phyloP scores from a whole-genome alignment of 2,329 filamentous ascomycete species.

The Lecanicillium sp. region DNA sequence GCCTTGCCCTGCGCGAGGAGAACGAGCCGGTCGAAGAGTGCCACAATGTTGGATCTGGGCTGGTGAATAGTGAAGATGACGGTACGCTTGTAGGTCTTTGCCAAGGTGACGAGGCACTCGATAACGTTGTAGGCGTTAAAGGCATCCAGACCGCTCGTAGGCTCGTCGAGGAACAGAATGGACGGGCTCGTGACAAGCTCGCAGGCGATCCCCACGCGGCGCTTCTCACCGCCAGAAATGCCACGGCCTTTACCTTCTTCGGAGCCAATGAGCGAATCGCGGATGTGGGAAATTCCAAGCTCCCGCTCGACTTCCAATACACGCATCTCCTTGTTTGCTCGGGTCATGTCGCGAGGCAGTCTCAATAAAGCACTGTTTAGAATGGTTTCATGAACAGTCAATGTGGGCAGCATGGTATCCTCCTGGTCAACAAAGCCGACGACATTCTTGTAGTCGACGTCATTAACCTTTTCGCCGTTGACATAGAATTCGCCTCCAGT shows the following conservation, averaged over 20 bases:
- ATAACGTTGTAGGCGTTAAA: slow-evolving; percentile 98
- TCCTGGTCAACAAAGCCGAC: slow-evolving; percentile 98
- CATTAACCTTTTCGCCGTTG: slow-evolving; percentile 83
- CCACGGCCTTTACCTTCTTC: slow-evolving; percentile 91
- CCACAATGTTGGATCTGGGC: slow-evolving; percentile 95
- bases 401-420: slow-evolving; percentile 89
- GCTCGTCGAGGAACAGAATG: slow-evolving; percentile 94
- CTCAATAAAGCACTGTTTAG: slow-evolving; percentile 86
- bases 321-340: slow-evolving; percentile 78
- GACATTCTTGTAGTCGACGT: slow-evolving; percentile 81
- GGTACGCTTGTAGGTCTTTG: slow-evolving; percentile 93
- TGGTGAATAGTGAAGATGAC: slow-evolving; percentile 99
- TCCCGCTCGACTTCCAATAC: slow-evolving; percentile 93
- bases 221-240: slow-evolving; percentile 94
- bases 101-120: slow-evolving; percentile 87
- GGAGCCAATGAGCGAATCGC: slow-evolving; percentile 90
- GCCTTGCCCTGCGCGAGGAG: slow-evolving; percentile 81
- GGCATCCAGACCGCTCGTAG: slow-evolving; percentile 90
- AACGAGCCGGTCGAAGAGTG: slow-evolving; percentile 89
- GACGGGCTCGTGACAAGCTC: slow-evolving; percentile 96
- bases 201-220: slow-evolving; percentile 92
- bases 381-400: slow-evolving; percentile 97
- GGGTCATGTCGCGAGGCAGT: slow-evolving; percentile 86
- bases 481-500: slow-evolving; percentile 79
- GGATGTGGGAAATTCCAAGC: slow-evolving; percentile 88